Evolutionary conservation across 257 asterid genomes (phyloP).

Genomic region (Nicotiana tabacum): DNA sequence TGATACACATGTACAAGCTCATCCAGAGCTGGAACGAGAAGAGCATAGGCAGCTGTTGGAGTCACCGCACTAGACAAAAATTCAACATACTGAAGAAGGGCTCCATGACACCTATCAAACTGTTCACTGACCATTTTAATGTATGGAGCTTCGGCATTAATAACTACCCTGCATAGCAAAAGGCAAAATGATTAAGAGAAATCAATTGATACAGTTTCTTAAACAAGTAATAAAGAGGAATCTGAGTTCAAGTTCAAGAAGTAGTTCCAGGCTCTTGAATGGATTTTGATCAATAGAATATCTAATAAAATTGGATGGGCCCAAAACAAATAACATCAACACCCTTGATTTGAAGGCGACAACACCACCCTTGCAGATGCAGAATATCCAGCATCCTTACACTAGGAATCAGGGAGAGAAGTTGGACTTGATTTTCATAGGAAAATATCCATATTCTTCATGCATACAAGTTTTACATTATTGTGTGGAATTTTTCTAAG

Average conservation of each 20-base stretch:
- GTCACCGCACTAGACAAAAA: conserved; percentile 85
- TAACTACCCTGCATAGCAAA: conserved; percentile 71
- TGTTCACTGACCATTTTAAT: conserved; percentile 97
- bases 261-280: conserved; percentile 3
- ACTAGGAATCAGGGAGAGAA: neutral
- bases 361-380: neutral
- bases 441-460: neutral
- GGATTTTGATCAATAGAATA: neutral
- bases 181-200: neutral
- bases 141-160: conserved; percentile 74
- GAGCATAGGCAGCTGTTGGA: conserved; percentile 69
- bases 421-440: neutral
- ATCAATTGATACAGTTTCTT: neutral
- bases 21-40: conserved; percentile 80
- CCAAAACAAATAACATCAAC: neutral
- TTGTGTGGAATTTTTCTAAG: neutral
- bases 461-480: neutral
- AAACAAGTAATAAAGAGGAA: neutral
- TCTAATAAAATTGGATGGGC: neutral
- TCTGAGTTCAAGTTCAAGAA: neutral
- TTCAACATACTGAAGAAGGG: conserved; percentile 98
- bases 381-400: neutral
- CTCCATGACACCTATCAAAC: conserved; percentile 97
- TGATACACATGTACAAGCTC: conserved; percentile 90
- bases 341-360: neutral